phyloP scores from a whole-genome alignment of 768 basidiomycete genomes.

The Tylopilus vinaceipallidus region DNA sequence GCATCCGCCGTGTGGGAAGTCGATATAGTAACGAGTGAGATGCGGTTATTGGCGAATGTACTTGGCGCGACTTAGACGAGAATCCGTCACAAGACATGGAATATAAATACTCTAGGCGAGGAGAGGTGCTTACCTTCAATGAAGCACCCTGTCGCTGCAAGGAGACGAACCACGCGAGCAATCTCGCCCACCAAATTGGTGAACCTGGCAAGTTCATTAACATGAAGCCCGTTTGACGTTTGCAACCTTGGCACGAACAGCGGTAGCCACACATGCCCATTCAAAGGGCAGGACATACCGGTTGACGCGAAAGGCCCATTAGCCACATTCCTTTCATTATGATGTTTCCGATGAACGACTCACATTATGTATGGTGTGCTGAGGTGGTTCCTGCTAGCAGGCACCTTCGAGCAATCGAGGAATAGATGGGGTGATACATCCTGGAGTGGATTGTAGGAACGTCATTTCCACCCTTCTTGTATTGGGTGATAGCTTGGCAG shows the following conservation, averaged over 20 bases:
- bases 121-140: constrained; percentile 22
- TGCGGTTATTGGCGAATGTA: constrained; percentile 34
- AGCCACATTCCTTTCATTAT: background rate
- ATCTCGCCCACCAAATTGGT: constrained; percentile 30
- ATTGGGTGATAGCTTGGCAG: constrained; percentile 23
- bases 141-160: constrained; percentile 32
- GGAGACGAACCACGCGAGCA: constrained; percentile 28
- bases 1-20: background rate
- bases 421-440: constrained; percentile 23
- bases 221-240: constrained; percentile 30
- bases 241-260: constrained; percentile 25
- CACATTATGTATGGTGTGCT: constrained; percentile 28
- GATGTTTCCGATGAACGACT: background rate
- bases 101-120: too few species aligned
- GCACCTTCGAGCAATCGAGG: constrained; percentile 23
- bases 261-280: constrained; percentile 26
- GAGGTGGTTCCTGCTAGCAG: constrained; percentile 28
- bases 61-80: constrained; percentile 30
- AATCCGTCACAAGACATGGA: too few species aligned
- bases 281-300: constrained; percentile 28
- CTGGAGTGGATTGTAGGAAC: constrained; percentile 27
- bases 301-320: too few species aligned
- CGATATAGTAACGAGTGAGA: constrained; percentile 28
- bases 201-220: constrained; percentile 23
- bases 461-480: constrained; percentile 21